Base-by-base conservation (phyloP, 2,329 filamentous ascomycete genomes). In the Fulvia fulva region DNA sequence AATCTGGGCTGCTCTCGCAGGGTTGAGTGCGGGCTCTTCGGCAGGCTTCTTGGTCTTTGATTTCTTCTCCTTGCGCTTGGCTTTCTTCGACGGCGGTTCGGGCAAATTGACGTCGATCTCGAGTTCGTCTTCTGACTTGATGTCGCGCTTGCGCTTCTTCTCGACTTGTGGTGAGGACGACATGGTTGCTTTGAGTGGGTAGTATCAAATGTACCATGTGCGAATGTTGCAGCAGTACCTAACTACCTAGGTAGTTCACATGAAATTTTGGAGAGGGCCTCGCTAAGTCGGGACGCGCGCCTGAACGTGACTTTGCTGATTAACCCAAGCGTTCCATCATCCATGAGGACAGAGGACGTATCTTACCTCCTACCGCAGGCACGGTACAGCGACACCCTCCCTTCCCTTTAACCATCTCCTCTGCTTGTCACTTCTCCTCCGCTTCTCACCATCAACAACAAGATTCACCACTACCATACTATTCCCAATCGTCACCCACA, bases 21-120 rank as follows among this genome's bases (percentile, higher is more conserved):
- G 57, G n/a, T 60, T 61, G n/a, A 52, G 56, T 22, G 50, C 23
- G 5, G 46, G 22, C 23, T 28, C 53, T 28, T 51, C 55, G 6
- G 56, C 52, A 43, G 37, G 47, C 22, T 57, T 62, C 37, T 68
- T 62, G 23, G 57, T 55, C 44, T 63, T 57, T 23, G 54, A 47
- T 19, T 58, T 61, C 75, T 97, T 97, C 58, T 95, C 84, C 61
- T 87, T 87, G 72, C 94, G 91, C 66, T 91, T 85, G 61, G 90
- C 91, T 73, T 94, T 95, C 76, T 97, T 99, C 32, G 94, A 97
- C 1, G 91, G 90, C 21, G 94, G 94, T 71, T 97, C 92, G 25
- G 94, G 94, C n/a, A 89, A 86, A 63, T 80, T 81, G 62, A 99
- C 78, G 73, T 99, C 90, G 71, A 99, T 91, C 74, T 96, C 91